Base-by-base conservation (phyloP, 192 early-diverging fungal genomes). In the Helicostylum pulchrum region DNA sequence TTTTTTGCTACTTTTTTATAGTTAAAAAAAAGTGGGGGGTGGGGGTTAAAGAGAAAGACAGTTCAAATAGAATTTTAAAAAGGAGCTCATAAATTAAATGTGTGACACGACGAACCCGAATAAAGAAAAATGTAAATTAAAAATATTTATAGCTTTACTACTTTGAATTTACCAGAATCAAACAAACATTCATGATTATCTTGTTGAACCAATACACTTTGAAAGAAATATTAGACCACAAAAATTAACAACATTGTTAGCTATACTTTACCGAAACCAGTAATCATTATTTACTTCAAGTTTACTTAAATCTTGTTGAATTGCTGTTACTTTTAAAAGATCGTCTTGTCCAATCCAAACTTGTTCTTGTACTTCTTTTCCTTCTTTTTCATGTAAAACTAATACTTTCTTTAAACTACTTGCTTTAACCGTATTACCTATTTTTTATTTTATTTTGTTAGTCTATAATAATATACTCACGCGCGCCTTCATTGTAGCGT, bases 241-340 rank as follows among this genome's bases (percentile, higher is more conserved):
- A n/a, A n/a, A n/a, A n/a, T n/a, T n/a, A n/a, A n/a, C n/a, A n/a
- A n/a, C n/a, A n/a, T n/a, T n/a, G n/a, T n/a, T n/a, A n/a, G n/a
- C n/a, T n/a, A n/a, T n/a, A n/a, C n/a, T n/a, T n/a, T n/a, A n/a
- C 61, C 49, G 61, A 32, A 51, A 62, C 61, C 61, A 62, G 50
- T 50, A 62, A 32, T 48, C 23, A 62, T 48, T 31, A 48, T 43
- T 30, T 30, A 20, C n/a, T 21, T 39, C 19, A 5, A 62, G 17
- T n/a, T 39, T 46, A 17, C 47, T 34, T 21, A 62, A 50, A 36
- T 49, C 47, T 49, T 62, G 61, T 48, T 62, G 61, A 11, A 62
- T 17, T 10, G 61, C 61, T 36, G 61, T 50, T 4, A 62, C 47
- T 32, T 62, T 62, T 15, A 26, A 49, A 31, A 62, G 10, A 5